Percentiles rank a stretch among this genome's conserved stretches.
phyloP scores from a whole-genome alignment of 2,329 filamentous ascomycete species.

The Arthrobotrys entomopaga region DNA sequence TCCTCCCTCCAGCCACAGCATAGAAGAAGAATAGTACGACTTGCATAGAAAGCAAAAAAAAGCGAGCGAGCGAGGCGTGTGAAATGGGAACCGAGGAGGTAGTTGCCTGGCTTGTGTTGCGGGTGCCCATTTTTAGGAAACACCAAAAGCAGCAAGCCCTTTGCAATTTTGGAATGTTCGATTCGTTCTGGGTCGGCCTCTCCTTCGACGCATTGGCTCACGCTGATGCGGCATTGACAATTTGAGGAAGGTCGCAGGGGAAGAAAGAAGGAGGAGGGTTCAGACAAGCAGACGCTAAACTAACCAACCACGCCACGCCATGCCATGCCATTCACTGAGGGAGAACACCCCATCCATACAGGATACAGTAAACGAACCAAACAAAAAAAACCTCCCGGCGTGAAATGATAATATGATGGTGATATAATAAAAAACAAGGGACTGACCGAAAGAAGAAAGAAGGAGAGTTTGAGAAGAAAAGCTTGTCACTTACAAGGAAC shows the following conservation, averaged over 20 bases:
- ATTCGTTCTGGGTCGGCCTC: not conserved
- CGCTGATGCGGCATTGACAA: not conserved
- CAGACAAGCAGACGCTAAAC: not conserved
- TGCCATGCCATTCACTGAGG: not conserved
- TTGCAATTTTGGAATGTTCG: slow-evolving; percentile 1
- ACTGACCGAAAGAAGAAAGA: not conserved
- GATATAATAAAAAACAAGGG: slow-evolving; percentile 14
- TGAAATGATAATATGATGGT: not conserved
- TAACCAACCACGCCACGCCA: not conserved
- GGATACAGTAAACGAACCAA: not conserved
- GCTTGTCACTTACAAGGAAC: slow-evolving; percentile 49
- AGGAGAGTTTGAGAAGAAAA: slow-evolving; percentile 9
- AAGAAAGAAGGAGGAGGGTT: not conserved
- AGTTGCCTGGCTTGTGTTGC: slow-evolving; percentile 44
- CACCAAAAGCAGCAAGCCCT: slow-evolving; percentile 2
- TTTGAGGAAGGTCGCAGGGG: slow-evolving; percentile 10
- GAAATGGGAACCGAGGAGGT: slow-evolving; percentile 37
- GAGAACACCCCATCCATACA: not conserved
- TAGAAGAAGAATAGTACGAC: too few species aligned
- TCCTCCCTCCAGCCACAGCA: too few species aligned
- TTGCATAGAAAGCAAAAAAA: too few species aligned
- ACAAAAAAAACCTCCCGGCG: slow-evolving; percentile 3
- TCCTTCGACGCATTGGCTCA: not conserved
- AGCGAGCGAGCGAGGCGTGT: too few species aligned
- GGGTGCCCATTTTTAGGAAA: slow-evolving; percentile 37